These are phyloP conservation scores for Blastocystis hominis DNA, from an alignment of 352 stramenopile species.

Conservation along the genomic window DNA sequence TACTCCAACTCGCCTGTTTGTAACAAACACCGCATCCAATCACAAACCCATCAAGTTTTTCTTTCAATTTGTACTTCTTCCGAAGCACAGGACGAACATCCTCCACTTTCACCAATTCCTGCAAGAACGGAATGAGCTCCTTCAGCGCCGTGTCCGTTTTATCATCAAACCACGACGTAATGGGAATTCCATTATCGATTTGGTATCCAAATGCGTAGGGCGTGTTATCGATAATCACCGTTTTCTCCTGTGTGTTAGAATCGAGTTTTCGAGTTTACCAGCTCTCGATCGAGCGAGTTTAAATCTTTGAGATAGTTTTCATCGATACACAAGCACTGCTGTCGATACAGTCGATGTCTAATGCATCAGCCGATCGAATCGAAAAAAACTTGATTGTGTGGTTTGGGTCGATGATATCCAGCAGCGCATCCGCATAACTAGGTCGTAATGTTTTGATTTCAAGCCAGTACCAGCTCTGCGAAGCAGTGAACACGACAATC, in stretches of 20 bases:
- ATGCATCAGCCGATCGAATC: conserved; percentile 55
- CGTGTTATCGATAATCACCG: conserved; percentile 90
- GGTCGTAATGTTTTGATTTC: conserved; percentile 63
- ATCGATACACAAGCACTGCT: conserved; percentile 86
- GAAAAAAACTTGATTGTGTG: conserved; percentile 74
- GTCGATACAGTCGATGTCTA: conserved; percentile 82
- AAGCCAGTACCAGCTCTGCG: conserved; percentile 67
- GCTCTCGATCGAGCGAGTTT: conserved; percentile 82
- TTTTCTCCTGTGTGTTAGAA: conserved; percentile 60
- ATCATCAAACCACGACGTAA: conserved; percentile 95
- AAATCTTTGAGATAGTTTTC: conserved; percentile 97
- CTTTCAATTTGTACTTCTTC: conserved; percentile 72
- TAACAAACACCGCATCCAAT: conserved; percentile 15
- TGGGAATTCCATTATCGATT: conserved; percentile 92
- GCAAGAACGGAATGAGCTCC: conserved; percentile 85
- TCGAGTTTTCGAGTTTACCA: conserved; percentile 63
- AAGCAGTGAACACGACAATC: conserved; percentile 98
- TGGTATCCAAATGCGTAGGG: conserved; percentile 94
- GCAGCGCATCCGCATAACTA: conserved; percentile 85
- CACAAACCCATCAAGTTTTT: conserved; percentile 9
- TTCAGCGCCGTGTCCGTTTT: conserved; percentile 84
- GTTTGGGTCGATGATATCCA: conserved; percentile 88
- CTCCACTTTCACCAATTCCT: conserved; percentile 69
- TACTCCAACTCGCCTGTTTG: conserved; percentile 19
- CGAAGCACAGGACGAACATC: conserved; percentile 78